A percentile compares a stretch with the other conserved stretches of the same genome.
Conservation (phyloP, 202 grass and related monocot genomes). For the Miscanthus sacchariflorus region DNA sequence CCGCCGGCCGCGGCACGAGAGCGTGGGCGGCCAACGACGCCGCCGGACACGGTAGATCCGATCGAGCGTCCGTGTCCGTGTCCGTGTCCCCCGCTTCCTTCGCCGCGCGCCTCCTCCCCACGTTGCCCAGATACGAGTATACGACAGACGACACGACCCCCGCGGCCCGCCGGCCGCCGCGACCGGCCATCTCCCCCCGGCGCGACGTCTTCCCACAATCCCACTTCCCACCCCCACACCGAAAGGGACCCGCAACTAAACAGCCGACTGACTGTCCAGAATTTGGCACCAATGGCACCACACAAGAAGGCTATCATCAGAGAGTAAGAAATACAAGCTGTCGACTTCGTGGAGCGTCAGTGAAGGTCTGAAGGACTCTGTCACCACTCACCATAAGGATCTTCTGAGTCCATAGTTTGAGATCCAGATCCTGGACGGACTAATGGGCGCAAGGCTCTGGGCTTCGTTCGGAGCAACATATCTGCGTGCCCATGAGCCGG, state of each 20-base stretch:
- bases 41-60: constrained; percentile 1
- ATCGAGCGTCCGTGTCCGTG: neutral
- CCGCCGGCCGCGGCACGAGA: constrained; percentile 8
- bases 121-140: neutral
- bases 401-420: no score
- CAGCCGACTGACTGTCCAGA: neutral
- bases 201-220: neutral
- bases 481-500: neutral
- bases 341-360: neutral
- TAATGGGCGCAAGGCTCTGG: neutral
- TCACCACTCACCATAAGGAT: no score
- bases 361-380: no score
- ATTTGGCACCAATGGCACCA: no score
- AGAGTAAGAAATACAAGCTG: neutral
- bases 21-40: neutral
- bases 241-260: neutral
- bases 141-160: neutral
- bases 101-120: neutral
- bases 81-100: neutral
- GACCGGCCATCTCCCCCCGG: neutral
- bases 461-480: neutral
- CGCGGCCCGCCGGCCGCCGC: constrained; percentile 26
- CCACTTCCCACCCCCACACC: neutral
- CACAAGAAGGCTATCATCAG: neutral
- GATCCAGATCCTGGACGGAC: no score